Conservation (phyloP, 495 filamentous ascomycete genomes). For the Cairneyella variabilis region DNA sequence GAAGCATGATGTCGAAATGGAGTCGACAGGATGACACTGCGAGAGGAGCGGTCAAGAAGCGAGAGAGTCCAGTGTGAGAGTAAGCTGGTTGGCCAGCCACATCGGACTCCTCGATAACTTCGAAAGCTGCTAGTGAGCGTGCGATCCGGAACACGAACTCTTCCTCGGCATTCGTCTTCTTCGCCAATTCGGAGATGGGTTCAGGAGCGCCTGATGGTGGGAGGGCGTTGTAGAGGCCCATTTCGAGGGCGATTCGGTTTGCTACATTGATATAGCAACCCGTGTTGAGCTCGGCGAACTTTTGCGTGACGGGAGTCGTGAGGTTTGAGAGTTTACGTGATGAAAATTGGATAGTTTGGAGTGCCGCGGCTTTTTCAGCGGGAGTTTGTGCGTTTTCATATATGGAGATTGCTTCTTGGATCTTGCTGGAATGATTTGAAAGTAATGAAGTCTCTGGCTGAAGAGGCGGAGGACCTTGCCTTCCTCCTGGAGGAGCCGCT, state of each 20-base stretch:
- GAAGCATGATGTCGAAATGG: slow-evolving; percentile 8
- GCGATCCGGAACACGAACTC: slow-evolving; percentile 6
- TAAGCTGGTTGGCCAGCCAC: neutral
- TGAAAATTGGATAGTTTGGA: neutral
- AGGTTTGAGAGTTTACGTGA: neutral
- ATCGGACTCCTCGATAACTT: neutral
- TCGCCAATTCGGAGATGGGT: neutral
- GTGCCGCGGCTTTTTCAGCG: neutral
- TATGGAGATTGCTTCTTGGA: neutral
- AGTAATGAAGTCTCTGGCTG: neutral
- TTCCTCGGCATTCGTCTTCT: neutral
- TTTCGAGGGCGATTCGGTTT: neutral
- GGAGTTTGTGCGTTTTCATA: neutral
- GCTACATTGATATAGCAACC: neutral
- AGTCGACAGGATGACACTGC: neutral
- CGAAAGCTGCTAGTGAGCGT: slow-evolving; percentile 1
- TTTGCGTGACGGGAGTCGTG: neutral
- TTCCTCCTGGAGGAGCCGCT: neutral
- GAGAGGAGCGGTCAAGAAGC: neutral
- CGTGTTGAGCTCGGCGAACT: slow-evolving; percentile 3
- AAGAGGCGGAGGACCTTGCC: neutral
- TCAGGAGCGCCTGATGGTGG: neutral
- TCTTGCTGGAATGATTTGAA: neutral
- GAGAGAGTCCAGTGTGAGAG: slow-evolving; percentile 3
- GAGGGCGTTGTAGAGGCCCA: slow-evolving; percentile 4